Conservation (phyloP, 1,139 yeast species). For the Candida sanyaensis region DNA sequence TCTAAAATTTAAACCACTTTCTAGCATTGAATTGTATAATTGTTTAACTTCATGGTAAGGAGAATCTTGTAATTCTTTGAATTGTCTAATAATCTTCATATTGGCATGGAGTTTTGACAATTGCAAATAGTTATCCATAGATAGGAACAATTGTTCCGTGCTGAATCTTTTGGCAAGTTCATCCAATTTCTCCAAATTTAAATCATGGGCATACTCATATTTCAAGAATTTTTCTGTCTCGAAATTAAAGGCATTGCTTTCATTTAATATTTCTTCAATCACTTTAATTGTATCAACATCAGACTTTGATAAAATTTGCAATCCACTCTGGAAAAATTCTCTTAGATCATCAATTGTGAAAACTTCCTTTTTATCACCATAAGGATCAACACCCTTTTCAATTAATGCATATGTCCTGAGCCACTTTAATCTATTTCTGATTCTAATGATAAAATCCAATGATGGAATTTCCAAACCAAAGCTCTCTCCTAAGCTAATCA, state of each 20-base stretch:
- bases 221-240: conserved; percentile 29
- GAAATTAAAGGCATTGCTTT: conserved; percentile 31
- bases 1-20: conserved; percentile 29
- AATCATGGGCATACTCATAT: conserved; percentile 23
- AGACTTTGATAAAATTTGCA: conserved; percentile 28
- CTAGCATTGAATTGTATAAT: conserved; percentile 23
- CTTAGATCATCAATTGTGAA: conserved; percentile 39
- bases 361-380: conserved; percentile 34
- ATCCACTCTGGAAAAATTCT: conserved; percentile 43
- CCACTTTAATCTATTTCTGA: conserved; percentile 56
- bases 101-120: conserved; percentile 30
- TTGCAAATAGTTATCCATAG: conserved; percentile 26
- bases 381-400: conserved; percentile 45
- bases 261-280: conserved; percentile 27
- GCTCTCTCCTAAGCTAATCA: conserved; percentile 55
- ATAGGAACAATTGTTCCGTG: conserved; percentile 29
- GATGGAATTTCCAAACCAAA: conserved; percentile 61
- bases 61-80: conserved; percentile 17
- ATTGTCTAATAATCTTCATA: conserved; percentile 22
- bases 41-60: conserved; percentile 27
- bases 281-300: conserved; percentile 26
- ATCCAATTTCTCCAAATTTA: conserved; percentile 26
- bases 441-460: conserved; percentile 46
- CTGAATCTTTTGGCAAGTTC: conserved; percentile 25
- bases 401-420: conserved; percentile 34